Percentiles rank a stretch among this genome's conserved stretches.
phyloP scores from a whole-genome alignment of 2,329 filamentous ascomycete species.

The Cryphonectria carpinicola region DNA sequence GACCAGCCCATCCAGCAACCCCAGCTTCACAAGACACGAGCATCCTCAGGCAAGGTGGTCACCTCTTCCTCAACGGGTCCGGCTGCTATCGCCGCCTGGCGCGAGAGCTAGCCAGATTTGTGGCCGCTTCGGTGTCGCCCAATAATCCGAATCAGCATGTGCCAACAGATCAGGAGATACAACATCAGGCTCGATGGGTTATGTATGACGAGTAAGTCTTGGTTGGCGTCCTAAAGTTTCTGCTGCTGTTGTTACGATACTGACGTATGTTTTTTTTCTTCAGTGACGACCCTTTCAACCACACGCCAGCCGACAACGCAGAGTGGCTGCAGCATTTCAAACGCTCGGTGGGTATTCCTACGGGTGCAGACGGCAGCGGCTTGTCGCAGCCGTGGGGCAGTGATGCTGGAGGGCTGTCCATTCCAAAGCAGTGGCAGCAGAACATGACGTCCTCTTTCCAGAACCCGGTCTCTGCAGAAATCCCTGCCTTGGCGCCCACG shows the following conservation, averaged over 20 bases:
- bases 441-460: slow-evolving; percentile 35
- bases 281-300: slow-evolving; percentile 67
- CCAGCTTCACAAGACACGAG: background rate
- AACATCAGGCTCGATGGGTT: slow-evolving; percentile 66
- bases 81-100: slow-evolving; percentile 63
- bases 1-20: background rate
- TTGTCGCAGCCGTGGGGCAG: slow-evolving; percentile 39
- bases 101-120: slow-evolving; percentile 57
- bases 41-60: slow-evolving; percentile 29
- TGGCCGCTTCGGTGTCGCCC: slow-evolving; percentile 56
- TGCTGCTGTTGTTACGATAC: background rate
- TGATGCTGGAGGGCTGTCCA: background rate
- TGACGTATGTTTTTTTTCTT: background rate
- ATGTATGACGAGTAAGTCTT: slow-evolving; percentile 62
- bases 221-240: no score
- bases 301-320: slow-evolving; percentile 65
- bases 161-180: slow-evolving; percentile 65
- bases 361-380: slow-evolving; percentile 53
- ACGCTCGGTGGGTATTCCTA: slow-evolving; percentile 56
- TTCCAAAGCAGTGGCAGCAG: slow-evolving; percentile 7
- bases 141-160: slow-evolving; percentile 64
- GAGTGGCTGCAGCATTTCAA: slow-evolving; percentile 69
- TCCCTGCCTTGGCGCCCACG: slow-evolving; percentile 31
- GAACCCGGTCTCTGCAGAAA: slow-evolving; percentile 36
- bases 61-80: slow-evolving; percentile 60